Evolutionary conservation across 768 basidiomycete genomes (phyloP).

Genomic region (Lactarius vividus): DNA sequence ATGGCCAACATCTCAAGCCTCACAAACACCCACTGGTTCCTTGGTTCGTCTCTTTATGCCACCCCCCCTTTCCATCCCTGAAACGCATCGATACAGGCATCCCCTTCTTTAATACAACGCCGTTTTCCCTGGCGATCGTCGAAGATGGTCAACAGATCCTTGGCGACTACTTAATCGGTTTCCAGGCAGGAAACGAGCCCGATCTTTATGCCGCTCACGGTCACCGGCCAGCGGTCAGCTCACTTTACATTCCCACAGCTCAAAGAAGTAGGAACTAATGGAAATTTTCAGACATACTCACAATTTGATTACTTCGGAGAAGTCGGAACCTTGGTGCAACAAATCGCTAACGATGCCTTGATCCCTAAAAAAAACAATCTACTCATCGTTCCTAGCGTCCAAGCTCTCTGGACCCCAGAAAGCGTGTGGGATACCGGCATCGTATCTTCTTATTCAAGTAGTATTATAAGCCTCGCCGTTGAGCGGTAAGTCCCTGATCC

Average conservation of each 20-base stretch:
- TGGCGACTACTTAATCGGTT: slow-evolving; percentile 58
- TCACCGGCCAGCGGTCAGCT: slow-evolving; percentile 22
- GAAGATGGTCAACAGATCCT: slow-evolving; percentile 57
- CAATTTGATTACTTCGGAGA: slow-evolving; percentile 38
- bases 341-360: slow-evolving; percentile 13
- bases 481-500: slow-evolving; percentile 21
- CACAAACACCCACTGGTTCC: slow-evolving; percentile 62
- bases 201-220: slow-evolving; percentile 56
- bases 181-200: slow-evolving; percentile 77
- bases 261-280: neutral
- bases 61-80: neutral
- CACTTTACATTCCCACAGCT: neutral
- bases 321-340: slow-evolving; percentile 22
- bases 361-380: slow-evolving; percentile 18
- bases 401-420: slow-evolving; percentile 19
- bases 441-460: slow-evolving; percentile 8
- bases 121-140: slow-evolving; percentile 54
- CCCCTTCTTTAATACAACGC: slow-evolving; percentile 60
- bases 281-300: neutral
- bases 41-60: slow-evolving; percentile 38
- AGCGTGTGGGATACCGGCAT: slow-evolving; percentile 26
- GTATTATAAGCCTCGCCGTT: slow-evolving; percentile 17
- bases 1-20: slow-evolving; percentile 57
- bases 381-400: slow-evolving; percentile 24
- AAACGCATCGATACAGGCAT: slow-evolving; percentile 37